phyloP scores from a whole-genome alignment of 2,329 filamentous ascomycete genomes.

The Cadophora sp. region DNA sequence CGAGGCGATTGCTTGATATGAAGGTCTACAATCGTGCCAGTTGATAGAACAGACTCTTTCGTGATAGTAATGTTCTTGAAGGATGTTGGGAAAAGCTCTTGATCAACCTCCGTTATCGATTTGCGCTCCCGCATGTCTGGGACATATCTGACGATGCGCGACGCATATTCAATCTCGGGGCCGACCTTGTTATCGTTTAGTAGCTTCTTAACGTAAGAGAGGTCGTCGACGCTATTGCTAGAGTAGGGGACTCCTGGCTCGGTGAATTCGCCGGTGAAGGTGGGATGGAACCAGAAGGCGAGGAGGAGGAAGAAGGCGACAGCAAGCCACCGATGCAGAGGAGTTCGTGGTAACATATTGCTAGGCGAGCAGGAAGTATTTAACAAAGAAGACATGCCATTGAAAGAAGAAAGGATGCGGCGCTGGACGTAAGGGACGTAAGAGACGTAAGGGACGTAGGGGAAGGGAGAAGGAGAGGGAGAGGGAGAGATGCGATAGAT shows the following conservation, averaged over 20 bases:
- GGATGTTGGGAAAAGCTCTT: constrained; percentile 38
- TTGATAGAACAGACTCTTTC: constrained; percentile 29
- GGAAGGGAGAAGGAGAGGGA: too few relatives aligned
- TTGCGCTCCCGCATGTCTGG: constrained; percentile 39
- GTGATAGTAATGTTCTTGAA: constrained; percentile 37
- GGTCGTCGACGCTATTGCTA: constrained; percentile 28
- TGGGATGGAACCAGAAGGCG: constrained; percentile 32
- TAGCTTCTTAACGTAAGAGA: constrained; percentile 36
- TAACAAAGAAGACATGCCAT: constrained; percentile 20
- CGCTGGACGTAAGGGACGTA: background rate
- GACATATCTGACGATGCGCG: constrained; percentile 42
- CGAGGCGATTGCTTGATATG: constrained; percentile 51
- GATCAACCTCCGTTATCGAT: constrained; percentile 38
- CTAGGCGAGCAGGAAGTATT: constrained; percentile 10
- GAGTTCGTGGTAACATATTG: constrained; percentile 35
- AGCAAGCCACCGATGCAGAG: constrained; percentile 33
- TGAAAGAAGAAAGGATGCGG: background rate
- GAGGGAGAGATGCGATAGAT: background rate
- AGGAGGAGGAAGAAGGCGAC: constrained; percentile 30
- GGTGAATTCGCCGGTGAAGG: constrained; percentile 22
- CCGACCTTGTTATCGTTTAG: constrained; percentile 39
- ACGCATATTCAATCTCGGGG: constrained; percentile 40
- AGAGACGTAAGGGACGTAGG: background rate
- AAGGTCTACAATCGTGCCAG: constrained; percentile 35
- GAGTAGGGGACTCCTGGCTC: constrained; percentile 15